Percentiles rank a stretch among this genome's conserved stretches.
phyloP scores from a whole-genome alignment of 768 basidiomycete species.

The Tubosaeta sp. region DNA sequence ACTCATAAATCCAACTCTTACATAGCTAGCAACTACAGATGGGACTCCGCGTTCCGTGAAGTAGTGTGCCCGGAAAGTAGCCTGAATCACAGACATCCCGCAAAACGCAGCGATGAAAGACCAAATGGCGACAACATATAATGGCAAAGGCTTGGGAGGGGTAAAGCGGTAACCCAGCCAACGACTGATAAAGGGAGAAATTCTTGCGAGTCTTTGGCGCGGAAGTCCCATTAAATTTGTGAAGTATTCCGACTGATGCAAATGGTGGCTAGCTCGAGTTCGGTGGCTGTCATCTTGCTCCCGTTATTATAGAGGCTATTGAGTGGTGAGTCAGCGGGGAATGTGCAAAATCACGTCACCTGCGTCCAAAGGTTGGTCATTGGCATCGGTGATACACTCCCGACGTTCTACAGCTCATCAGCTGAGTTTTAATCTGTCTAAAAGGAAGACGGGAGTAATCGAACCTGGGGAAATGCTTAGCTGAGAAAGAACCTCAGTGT shows the following conservation, averaged over 20 bases:
- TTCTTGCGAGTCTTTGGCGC: neutral
- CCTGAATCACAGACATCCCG: conserved; percentile 47
- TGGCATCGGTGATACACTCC: no score
- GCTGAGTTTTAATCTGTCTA: no score
- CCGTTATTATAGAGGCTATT: no score
- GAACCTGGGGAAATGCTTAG: no score
- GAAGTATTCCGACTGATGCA: neutral
- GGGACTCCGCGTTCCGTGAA: conserved; percentile 44
- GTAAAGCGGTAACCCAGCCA: conserved; percentile 14
- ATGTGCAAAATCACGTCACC: no score
- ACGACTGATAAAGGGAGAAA: conserved; percentile 2
- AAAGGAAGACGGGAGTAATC: no score
- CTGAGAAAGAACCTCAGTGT: no score
- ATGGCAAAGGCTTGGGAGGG: conserved; percentile 4
- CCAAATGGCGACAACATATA: conserved; percentile 30
- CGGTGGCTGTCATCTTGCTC: no score
- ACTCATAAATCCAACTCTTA: conserved; percentile 5
- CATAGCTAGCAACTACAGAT: conserved; percentile 19
- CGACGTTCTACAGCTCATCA: no score
- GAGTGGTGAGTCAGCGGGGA: no score
- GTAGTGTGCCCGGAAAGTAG: conserved; percentile 45
- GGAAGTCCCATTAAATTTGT: conserved; percentile 2
- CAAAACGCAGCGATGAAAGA: conserved; percentile 51
- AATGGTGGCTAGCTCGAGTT: neutral
- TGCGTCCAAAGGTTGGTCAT: no score